phyloP scores from a whole-genome alignment of 306 rosid genomes.

The Vigna hirtella region DNA sequence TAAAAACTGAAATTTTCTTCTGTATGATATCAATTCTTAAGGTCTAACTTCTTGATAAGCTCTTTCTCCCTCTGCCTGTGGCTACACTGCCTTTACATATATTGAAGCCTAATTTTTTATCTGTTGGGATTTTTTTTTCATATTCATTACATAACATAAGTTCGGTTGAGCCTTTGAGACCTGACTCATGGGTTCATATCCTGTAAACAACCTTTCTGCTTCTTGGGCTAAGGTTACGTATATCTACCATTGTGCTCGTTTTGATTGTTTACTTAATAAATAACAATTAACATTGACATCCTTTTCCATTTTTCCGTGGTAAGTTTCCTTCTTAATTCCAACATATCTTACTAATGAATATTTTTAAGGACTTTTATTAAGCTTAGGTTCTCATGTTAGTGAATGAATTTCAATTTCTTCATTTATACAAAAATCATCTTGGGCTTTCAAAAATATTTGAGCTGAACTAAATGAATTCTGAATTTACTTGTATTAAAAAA shows the following conservation, averaged over 20 bases:
- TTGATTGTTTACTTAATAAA: background rate
- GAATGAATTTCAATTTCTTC: slow-evolving; percentile 20
- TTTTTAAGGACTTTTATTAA: background rate
- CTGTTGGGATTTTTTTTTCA: background rate
- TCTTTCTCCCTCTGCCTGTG: background rate
- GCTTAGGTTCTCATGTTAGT: background rate
- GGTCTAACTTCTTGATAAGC: background rate
- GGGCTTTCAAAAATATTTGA: too few species aligned
- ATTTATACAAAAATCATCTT: background rate
- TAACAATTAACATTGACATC: background rate
- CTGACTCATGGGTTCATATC: background rate
- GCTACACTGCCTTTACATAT: slow-evolving; percentile 9
- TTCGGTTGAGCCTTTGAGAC: background rate
- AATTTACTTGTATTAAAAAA: too few species aligned
- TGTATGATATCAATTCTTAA: background rate
- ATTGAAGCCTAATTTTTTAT: slow-evolving; percentile 5
- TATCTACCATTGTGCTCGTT: background rate
- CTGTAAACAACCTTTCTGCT: background rate
- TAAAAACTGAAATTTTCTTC: background rate
- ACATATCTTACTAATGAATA: background rate
- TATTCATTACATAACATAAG: background rate
- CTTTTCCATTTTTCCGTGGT: background rate
- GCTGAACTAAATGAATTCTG: too few species aligned
- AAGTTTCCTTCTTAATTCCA: slow-evolving; percentile 16
- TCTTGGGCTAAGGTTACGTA: background rate